Evolutionary conservation across 495 filamentous ascomycete genomes (phyloP), one percentile per base, ranked within the genome.

Genomic region (Patellaria atrata): DNA sequence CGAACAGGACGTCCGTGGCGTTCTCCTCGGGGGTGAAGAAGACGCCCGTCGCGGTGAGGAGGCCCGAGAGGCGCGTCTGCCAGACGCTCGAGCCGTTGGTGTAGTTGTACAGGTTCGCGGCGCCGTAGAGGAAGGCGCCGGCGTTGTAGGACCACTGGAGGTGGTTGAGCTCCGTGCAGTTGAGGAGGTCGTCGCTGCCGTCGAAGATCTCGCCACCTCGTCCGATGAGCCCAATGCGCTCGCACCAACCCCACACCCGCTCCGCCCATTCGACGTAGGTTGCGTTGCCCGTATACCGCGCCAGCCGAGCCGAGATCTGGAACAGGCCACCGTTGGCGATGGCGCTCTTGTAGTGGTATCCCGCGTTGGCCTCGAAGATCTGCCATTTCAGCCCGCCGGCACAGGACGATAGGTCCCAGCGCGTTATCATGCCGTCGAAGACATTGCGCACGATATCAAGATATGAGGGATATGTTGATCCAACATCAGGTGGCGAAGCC

Each of bases 141-240:
- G 73, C 66, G 40, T 82, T 83, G 43, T 82, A 78, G 1, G 73
- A 68, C 64, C 75, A 82, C 50, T 74, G 70, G n/a, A 73, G 59
- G 8, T 56, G 44, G 28, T 38, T 44, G 11, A 52, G 45, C 20
- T 37, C 30, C 1, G 42, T 44, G 36, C 59, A 62, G 40, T 73
- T 70, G 3, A 44, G 32, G 3, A 50, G 45, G 27, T 59, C 58
- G 36, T 67, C 53, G 14, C 58, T 60, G 11, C 77, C 76, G 38
- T 81, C 76, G 37, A 63, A 74, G 24, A 77, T 56, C 23, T 67
- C 56, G 34, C 63, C 74, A 4, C 62, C 33, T 9, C 39, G 18
- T 32, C 65, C 67, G 43, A 60, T 37, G 6, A 79, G 61, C 1
- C 62, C 62, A 6, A 70, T 52, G 4, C 44, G 43, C 3, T 43